Percentiles rank a stretch among this genome's conserved stretches.
Conservation (phyloP, 371 early-diverging fungal genomes). For the Enterocytospora artemiae region DNA sequence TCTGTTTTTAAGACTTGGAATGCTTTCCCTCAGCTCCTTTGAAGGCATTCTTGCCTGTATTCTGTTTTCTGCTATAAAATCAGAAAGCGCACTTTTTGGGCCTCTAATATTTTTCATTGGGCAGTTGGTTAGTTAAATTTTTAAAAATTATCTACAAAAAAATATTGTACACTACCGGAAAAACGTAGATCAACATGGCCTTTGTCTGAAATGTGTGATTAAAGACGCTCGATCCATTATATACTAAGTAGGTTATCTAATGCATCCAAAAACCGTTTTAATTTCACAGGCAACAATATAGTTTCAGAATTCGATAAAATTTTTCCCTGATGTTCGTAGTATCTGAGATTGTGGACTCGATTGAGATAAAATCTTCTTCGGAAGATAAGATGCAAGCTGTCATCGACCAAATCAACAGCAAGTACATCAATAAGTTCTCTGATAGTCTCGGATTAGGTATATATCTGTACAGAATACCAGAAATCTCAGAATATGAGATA, state of each 20-base stretch:
- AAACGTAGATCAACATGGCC: neutral
- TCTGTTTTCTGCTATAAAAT: conserved; percentile 36
- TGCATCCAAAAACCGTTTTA: too few relatives aligned
- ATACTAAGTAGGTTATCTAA: too few relatives aligned
- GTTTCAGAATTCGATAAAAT: too few relatives aligned
- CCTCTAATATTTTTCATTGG: conserved; percentile 33
- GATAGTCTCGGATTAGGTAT: conserved; percentile 27
- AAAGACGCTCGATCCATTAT: neutral
- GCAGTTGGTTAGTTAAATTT: too few relatives aligned
- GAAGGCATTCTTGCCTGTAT: conserved; percentile 29
- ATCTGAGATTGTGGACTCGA: conserved; percentile 29
- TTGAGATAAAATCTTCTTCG: conserved; percentile 17
- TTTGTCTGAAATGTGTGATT: neutral
- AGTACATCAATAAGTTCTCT: conserved; percentile 27
- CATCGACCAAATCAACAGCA: conserved; percentile 13
- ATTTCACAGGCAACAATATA: too few relatives aligned
- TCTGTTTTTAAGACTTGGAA: conserved; percentile 1
- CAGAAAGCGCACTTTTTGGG: conserved; percentile 39
- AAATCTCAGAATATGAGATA: conserved; percentile 20
- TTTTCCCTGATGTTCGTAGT: conserved; percentile 38
- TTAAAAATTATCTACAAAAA: too few relatives aligned
- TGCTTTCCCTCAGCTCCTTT: too few relatives aligned
- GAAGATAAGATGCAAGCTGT: conserved; percentile 12
- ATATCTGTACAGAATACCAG: conserved; percentile 1
- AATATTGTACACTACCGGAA: neutral